Conservation (phyloP, 495 filamentous ascomycete species). For the Penicillium manginii region DNA sequence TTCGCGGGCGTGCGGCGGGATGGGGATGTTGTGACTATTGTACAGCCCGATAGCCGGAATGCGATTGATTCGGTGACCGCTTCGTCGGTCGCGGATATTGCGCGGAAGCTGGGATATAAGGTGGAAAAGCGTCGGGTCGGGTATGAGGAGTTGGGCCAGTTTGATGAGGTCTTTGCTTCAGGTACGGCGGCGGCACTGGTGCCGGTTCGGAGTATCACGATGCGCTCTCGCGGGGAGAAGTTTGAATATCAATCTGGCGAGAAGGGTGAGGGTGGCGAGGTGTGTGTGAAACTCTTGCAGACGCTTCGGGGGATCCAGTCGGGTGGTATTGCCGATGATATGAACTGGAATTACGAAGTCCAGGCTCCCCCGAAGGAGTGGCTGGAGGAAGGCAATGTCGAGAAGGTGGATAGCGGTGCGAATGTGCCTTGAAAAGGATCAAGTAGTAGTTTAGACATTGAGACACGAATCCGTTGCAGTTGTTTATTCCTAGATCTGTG, state of each 20-base stretch:
- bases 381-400: conserved; percentile 25
- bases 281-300: conserved; percentile 69
- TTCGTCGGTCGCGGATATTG: conserved; percentile 71
- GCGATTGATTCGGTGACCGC: conserved; percentile 85
- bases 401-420: conserved; percentile 27
- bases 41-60: conserved; percentile 77
- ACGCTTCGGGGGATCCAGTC: conserved; percentile 83
- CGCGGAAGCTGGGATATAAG: conserved; percentile 63
- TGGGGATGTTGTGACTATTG: conserved; percentile 62
- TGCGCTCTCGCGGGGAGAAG: conserved; percentile 65
- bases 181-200: conserved; percentile 93
- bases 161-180: conserved; percentile 86
- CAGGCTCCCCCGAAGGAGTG: conserved; percentile 38
- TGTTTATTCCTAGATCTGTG: no score
- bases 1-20: conserved; percentile 74
- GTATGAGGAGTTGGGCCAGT: conserved; percentile 75
- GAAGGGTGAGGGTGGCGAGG: conserved; percentile 72
- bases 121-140: conserved; percentile 59
- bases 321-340: conserved; percentile 73
- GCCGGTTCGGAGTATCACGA: conserved; percentile 85
- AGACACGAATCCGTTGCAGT: no score
- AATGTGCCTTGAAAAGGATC: not conserved
- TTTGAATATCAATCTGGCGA: conserved; percentile 65
- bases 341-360: conserved; percentile 66
- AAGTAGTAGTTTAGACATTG: no score